phyloP scores from a whole-genome alignment of 768 basidiomycete species.

The Polyporus arcularius region DNA sequence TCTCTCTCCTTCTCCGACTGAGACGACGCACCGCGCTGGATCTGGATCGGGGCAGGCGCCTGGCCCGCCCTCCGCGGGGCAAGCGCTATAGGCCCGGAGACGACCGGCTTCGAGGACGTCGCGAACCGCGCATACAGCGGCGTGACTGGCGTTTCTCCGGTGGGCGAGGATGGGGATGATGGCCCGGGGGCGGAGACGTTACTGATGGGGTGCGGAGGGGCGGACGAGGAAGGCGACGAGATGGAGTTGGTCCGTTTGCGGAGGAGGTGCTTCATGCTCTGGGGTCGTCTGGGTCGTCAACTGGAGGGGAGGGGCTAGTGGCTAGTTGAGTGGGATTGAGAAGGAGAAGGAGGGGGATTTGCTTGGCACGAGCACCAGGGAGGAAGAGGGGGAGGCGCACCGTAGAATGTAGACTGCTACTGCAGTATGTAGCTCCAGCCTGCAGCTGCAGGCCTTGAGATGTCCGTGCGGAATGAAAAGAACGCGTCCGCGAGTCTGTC shows the following conservation, averaged over 20 bases:
- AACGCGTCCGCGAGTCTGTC: background rate
- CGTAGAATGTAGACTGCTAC: background rate
- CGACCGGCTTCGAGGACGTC: constrained; percentile 16
- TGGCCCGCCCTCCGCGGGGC: constrained; percentile 4
- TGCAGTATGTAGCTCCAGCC: background rate
- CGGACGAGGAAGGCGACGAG: background rate
- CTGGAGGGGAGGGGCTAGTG: background rate
- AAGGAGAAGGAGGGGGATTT: too few relatives aligned
- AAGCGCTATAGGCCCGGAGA: constrained; percentile 30
- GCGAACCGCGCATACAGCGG: constrained; percentile 33
- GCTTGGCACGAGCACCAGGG: too few relatives aligned
- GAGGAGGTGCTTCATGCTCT: constrained; percentile 14
- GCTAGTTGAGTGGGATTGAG: too few relatives aligned
- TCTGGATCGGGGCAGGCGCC: background rate
- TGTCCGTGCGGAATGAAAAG: background rate
- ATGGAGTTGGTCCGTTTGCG: constrained; percentile 15
- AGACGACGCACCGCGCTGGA: background rate
- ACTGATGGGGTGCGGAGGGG: background rate
- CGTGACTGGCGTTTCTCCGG: constrained; percentile 10
- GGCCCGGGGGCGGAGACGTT: constrained; percentile 5
- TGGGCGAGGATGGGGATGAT: background rate
- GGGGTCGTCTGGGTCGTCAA: background rate
- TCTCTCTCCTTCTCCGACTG: background rate
- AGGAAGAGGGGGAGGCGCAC: too few relatives aligned
- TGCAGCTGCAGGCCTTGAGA: background rate